Conservation (phyloP, 352 stramenopile species). For the Blastocystis sp. region DNA sequence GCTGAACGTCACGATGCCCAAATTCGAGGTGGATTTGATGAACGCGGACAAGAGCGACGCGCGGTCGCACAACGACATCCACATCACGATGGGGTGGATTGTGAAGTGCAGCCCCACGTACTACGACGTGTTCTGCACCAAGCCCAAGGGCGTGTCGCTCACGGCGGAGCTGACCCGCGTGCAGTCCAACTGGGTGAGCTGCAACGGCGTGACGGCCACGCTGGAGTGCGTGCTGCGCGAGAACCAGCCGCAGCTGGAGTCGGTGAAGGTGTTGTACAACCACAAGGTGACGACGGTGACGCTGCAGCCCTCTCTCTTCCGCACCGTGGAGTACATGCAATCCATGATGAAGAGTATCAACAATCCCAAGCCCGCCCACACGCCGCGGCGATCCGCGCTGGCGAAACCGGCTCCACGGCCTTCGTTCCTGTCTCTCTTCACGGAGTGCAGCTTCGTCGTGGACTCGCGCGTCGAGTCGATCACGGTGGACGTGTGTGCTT, state of each 20-base stretch:
- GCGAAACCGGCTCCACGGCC: too few species aligned
- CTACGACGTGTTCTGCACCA: constrained; percentile 19
- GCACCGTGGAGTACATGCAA: constrained; percentile 40
- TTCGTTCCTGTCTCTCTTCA: not conserved
- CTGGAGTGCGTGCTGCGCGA: not conserved
- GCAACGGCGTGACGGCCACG: constrained; percentile 18
- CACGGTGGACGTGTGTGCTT: not conserved
- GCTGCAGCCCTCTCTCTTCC: constrained; percentile 23
- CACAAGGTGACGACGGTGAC: constrained; percentile 25
- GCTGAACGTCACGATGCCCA: constrained; percentile 7
- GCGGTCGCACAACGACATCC: not conserved
- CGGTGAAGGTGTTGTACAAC: constrained; percentile 9
- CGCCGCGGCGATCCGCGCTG: too few species aligned
- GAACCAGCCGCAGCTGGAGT: constrained; percentile 6
- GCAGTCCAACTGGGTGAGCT: constrained; percentile 21
- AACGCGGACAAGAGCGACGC: constrained; percentile 49
- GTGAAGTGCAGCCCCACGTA: not conserved
- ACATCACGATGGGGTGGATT: constrained; percentile 22
- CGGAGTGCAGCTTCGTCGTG: constrained; percentile 1
- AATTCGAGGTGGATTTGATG: constrained; percentile 20
- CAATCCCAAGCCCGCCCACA: too few species aligned
- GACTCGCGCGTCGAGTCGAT: constrained; percentile 46
- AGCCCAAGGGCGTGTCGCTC: not conserved
- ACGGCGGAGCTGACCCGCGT: not conserved
- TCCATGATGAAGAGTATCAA: not conserved